phyloP scores from a whole-genome alignment of 331 rosid species.

The Prunus yedoensis region DNA sequence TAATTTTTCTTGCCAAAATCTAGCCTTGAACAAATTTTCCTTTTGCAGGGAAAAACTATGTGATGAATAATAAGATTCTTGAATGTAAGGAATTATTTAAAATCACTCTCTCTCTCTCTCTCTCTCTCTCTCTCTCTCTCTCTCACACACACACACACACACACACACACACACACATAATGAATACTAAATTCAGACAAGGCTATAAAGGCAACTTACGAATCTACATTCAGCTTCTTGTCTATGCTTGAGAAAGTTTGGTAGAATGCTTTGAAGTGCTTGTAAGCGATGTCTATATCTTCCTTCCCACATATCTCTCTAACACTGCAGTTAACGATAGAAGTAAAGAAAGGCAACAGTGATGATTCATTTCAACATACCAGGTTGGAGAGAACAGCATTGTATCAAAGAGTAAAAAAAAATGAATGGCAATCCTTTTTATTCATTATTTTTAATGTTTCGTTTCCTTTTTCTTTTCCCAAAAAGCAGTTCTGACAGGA shows the following conservation, averaged over 20 bases:
- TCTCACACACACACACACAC: too few relatives aligned
- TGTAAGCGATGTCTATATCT: slow-evolving; percentile 83
- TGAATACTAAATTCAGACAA: not conserved
- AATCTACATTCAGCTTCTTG: slow-evolving; percentile 67
- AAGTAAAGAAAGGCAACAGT: not conserved
- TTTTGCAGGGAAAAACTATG: not conserved
- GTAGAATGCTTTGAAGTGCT: slow-evolving; percentile 89
- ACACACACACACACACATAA: not conserved
- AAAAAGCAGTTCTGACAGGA: not conserved
- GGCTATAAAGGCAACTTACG: slow-evolving; percentile 11
- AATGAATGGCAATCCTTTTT: not conserved
- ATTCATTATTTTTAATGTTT: not conserved
- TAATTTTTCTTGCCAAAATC: not conserved
- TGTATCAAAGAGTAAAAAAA: not conserved
- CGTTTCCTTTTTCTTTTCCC: not conserved
- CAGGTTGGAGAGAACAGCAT: not conserved
- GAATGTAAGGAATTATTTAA: not conserved
- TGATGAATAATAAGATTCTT: not conserved
- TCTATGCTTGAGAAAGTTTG: slow-evolving; percentile 74
- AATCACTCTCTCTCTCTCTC: not conserved
- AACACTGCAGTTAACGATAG: slow-evolving; percentile 51
- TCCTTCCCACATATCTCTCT: slow-evolving; percentile 94
- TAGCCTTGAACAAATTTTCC: not conserved
- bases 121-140: too few relatives aligned
- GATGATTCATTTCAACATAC: not conserved